Percentiles rank a stretch among this genome's conserved stretches.
Evolutionary conservation across 2,329 filamentous ascomycete genomes (phyloP).

Genomic region (Nigrospora sphaerica): DNA sequence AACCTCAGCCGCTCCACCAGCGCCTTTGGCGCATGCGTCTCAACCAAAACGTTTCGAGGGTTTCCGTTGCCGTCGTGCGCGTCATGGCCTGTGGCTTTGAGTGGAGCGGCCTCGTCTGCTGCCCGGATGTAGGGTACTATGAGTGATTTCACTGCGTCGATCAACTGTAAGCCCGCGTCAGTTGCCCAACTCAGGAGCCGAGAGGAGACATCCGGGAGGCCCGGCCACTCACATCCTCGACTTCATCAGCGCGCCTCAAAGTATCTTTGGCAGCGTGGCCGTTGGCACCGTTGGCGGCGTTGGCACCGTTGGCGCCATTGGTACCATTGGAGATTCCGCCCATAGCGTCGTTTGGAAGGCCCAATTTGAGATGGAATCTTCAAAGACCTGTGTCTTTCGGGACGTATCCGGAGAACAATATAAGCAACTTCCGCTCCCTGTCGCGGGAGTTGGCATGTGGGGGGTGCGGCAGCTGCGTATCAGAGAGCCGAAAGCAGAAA

Average conservation of each 20-base stretch:
- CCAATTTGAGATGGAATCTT: too few relatives aligned
- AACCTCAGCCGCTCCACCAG: constrained; percentile 49
- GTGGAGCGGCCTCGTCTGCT: constrained; percentile 56
- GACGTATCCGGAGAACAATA: too few relatives aligned
- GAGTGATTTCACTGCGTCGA: constrained; percentile 59
- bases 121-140: constrained; percentile 64
- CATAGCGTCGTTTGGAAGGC: not conserved
- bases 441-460: too few relatives aligned
- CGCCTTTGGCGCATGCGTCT: constrained; percentile 52
- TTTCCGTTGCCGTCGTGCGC: constrained; percentile 27
- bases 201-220: too few relatives aligned
- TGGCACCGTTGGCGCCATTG: not conserved
- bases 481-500: too few relatives aligned
- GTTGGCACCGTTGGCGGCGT: not conserved
- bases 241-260: constrained; percentile 34
- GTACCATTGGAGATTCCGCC: not conserved
- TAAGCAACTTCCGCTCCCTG: too few relatives aligned
- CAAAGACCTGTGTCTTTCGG: too few relatives aligned
- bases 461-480: too few relatives aligned
- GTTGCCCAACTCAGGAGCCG: not conserved
- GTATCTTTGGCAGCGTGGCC: not conserved
- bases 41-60: constrained; percentile 53
- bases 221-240: constrained; percentile 34
- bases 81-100: constrained; percentile 46
- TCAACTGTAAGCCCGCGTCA: constrained; percentile 42